These are phyloP conservation scores for Angomonas deanei DNA, from an alignment of 208 protist species.

Conservation along the genomic window DNA sequence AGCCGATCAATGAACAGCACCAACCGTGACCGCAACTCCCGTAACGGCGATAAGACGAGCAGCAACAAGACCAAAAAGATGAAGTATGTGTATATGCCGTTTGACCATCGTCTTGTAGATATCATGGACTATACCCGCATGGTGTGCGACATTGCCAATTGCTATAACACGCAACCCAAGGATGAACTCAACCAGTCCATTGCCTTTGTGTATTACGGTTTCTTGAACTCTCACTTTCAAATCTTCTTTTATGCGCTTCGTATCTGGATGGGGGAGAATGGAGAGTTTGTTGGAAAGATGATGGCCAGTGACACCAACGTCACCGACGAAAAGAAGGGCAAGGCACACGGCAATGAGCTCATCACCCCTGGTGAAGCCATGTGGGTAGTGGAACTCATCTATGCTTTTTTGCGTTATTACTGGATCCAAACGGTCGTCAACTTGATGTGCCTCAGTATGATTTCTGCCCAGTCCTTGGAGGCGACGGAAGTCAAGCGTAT, in stretches of 20 bases:
- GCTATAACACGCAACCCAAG: background rate
- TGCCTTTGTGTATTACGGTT: background rate
- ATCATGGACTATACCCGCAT: constrained; percentile 1
- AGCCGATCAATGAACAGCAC: too few species aligned
- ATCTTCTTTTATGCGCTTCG: background rate
- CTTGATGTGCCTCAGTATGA: background rate
- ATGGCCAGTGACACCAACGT: background rate
- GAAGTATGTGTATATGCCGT: constrained; percentile 1
- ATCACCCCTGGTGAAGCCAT: background rate
- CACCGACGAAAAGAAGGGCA: background rate
- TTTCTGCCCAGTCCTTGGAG: background rate
- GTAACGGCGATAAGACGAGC: background rate
- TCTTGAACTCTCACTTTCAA: constrained; percentile 1
- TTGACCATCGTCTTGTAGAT: background rate
- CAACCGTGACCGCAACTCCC: background rate
- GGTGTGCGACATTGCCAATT: constrained; percentile 1
- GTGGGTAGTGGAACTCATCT: background rate
- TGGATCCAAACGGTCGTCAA: background rate
- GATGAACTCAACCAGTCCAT: background rate
- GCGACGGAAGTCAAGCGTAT: background rate
- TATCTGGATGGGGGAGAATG: constrained; percentile 1
- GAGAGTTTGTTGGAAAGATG: background rate
- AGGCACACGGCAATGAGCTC: background rate
- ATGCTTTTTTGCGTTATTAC: background rate
- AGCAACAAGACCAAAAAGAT: background rate